Percentiles rank a stretch among this genome's conserved stretches.
phyloP scores from a whole-genome alignment of 116 monocot genomes.

The Iris pallida region DNA sequence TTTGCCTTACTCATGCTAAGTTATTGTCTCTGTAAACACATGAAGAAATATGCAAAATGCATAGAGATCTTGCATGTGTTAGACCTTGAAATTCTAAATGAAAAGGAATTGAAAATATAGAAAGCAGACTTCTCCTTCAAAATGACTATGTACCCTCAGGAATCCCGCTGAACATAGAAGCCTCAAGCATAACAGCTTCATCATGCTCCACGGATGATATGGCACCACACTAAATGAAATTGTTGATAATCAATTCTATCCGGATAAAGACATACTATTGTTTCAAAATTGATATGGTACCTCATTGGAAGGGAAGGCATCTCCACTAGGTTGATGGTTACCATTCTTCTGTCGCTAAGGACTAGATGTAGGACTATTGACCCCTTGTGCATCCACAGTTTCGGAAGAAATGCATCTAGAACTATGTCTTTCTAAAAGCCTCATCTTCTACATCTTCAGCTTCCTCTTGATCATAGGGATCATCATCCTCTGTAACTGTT shows the following conservation, averaged over 20 bases:
- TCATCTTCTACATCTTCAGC: slow-evolving; percentile 64
- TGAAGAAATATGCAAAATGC: too few species aligned
- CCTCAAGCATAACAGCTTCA: slow-evolving; percentile 99
- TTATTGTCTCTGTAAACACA: too few species aligned
- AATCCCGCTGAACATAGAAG: slow-evolving; percentile 93
- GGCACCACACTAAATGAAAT: slow-evolving; percentile 97
- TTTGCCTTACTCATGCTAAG: too few species aligned
- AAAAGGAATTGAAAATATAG: too few species aligned
- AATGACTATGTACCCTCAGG: too few species aligned
- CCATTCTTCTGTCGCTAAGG: slow-evolving; percentile 20
- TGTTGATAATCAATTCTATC: slow-evolving; percentile 8
- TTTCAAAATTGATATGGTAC: too few species aligned
- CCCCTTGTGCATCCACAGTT: slow-evolving; percentile 26
- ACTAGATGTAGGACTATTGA: slow-evolving; percentile 40
- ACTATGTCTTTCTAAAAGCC: slow-evolving; percentile 35
- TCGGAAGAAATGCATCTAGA: slow-evolving; percentile 24
- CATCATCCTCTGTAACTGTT: slow-evolving; percentile 13
- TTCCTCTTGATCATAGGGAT: slow-evolving; percentile 41
- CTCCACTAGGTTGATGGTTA: slow-evolving; percentile 29
- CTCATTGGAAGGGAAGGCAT: slow-evolving; percentile 51
- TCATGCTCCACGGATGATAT: slow-evolving; percentile 93
- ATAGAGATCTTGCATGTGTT: too few species aligned
- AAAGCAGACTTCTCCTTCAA: neutral
- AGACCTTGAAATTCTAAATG: too few species aligned
- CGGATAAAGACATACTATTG: too few species aligned